Conservation (phyloP, 768 basidiomycete genomes). For the Lactifluus pinguis region DNA sequence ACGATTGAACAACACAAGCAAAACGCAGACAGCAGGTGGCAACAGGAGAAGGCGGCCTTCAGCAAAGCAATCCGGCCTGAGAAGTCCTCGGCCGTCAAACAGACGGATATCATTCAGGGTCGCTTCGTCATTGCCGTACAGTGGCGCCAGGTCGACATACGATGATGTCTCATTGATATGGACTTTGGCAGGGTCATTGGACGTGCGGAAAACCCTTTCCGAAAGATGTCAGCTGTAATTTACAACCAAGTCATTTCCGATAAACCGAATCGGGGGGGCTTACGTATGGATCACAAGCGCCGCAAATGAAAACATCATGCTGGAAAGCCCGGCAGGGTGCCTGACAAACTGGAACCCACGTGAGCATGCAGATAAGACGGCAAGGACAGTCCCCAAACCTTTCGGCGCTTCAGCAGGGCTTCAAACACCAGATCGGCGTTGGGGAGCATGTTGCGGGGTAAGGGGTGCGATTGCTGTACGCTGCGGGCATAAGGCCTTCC, state of each 20-base stretch:
- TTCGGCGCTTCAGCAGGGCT: constrained; percentile 62
- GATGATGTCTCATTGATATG: constrained; percentile 79
- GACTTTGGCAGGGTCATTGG: constrained; percentile 39
- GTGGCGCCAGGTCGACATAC: constrained; percentile 76
- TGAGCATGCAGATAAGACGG: neutral
- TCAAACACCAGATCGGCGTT: constrained; percentile 78
- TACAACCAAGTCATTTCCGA: neutral
- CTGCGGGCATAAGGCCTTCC: constrained; percentile 75
- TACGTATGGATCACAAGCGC: constrained; percentile 75
- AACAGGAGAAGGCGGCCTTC: constrained; percentile 71
- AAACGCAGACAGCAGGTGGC: constrained; percentile 61
- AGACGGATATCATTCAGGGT: constrained; percentile 49
- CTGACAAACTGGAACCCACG: constrained; percentile 43
- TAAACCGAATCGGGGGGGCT: constrained; percentile 8
- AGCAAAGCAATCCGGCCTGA: constrained; percentile 66
- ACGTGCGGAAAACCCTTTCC: constrained; percentile 73
- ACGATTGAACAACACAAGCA: constrained; percentile 77
- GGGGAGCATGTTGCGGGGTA: constrained; percentile 61
- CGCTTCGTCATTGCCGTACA: constrained; percentile 68
- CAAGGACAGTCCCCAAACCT: constrained; percentile 33
- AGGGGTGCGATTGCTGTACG: constrained; percentile 58
- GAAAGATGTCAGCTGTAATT: constrained; percentile 1
- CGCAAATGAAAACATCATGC: constrained; percentile 75
- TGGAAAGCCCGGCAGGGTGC: constrained; percentile 74
- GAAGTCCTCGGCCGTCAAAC: constrained; percentile 53